Evolutionary conservation across 495 filamentous ascomycete genomes (phyloP), one percentile per base, ranked within the genome.

Genomic region (Lophiostoma macrostomum): DNA sequence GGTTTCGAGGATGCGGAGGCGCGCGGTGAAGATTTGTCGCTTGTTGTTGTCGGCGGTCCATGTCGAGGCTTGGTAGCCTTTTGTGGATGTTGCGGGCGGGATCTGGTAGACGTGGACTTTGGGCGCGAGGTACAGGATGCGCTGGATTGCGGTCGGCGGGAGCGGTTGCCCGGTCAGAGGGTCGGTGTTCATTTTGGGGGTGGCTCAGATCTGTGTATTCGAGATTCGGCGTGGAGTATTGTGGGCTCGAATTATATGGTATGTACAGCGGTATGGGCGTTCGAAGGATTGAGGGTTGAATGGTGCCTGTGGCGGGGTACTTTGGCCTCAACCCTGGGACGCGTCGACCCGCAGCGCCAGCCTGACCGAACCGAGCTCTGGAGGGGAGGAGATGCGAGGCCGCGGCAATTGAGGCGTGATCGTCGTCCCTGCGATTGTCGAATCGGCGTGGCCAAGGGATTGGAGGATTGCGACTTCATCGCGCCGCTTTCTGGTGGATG

Each of bases 81-180:
- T 81, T 31, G 77, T 83, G 19, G 80, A 82, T 23, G 78, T 72
- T 50, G 88, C 71, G 18, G 84, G 87, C 43, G 88, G 88, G 65
- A 91, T 84, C 61, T 80, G 73, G 72, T 91, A 93, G 74, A 91
- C 74, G 74, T 90, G 86, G 60, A 91, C 84, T 45, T 74, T 71
- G 45, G 71, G 68, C 34, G 81, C 74, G 60, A 88, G 71, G 76
- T 84, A 88, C 66, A 91, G 80, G 68, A 90, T 74, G 53, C 88
- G 81, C 63, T 89, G 86, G 68, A 91, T 88, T 57, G 86, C 82
- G 59, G 86, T 84, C 4, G 76, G 30, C 25, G 67, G 80, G 42
- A 85, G 76, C 42, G 77, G 67, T 3, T 49, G 68, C 50, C 75
- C 75, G 20, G 82, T 86, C 38, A 76, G 67, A 39, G 81, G 81